Evolutionary conservation across 768 basidiomycete genomes (phyloP).

Genomic region (Scleroderma citrinum): DNA sequence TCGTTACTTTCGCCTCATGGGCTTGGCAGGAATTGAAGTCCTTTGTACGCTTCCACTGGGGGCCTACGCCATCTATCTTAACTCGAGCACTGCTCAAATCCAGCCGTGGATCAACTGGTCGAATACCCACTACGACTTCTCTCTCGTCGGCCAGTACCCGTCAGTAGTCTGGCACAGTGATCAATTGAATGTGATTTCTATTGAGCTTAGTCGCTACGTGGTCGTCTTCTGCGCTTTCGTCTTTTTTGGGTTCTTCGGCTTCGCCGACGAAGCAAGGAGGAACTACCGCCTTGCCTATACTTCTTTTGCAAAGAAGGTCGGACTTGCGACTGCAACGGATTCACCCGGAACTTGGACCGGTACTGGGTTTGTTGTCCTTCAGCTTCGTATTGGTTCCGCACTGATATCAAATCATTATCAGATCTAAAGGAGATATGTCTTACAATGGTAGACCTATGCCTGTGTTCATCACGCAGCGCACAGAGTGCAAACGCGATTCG

Average conservation of each 20-base stretch:
- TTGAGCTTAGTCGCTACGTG: slow-evolving; percentile 44
- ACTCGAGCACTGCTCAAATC: slow-evolving; percentile 15
- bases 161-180: slow-evolving; percentile 35
- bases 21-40: slow-evolving; percentile 45
- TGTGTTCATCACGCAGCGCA: slow-evolving; percentile 39
- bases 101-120: slow-evolving; percentile 42
- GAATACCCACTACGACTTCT: slow-evolving; percentile 39
- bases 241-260: slow-evolving; percentile 68
- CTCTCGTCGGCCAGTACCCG: slow-evolving; percentile 35
- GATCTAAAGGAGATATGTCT: slow-evolving; percentile 19
- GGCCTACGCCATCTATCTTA: slow-evolving; percentile 34
- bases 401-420: slow-evolving; percentile 4
- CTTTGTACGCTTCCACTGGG: slow-evolving; percentile 31
- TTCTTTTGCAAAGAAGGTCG: slow-evolving; percentile 33
- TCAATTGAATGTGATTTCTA: slow-evolving; percentile 6
- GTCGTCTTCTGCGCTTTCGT: slow-evolving; percentile 45
- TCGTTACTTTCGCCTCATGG: slow-evolving; percentile 60
- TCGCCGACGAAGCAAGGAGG: slow-evolving; percentile 58
- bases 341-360: slow-evolving; percentile 20
- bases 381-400: neutral
- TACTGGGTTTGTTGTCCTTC: slow-evolving; percentile 20
- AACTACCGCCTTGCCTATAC: slow-evolving; percentile 43
- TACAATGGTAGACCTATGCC: slow-evolving; percentile 30
- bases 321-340: slow-evolving; percentile 23
- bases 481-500: slow-evolving; percentile 43